Base-by-base conservation (phyloP, 106 monocot species). In the Xerophyta viscosa region DNA sequence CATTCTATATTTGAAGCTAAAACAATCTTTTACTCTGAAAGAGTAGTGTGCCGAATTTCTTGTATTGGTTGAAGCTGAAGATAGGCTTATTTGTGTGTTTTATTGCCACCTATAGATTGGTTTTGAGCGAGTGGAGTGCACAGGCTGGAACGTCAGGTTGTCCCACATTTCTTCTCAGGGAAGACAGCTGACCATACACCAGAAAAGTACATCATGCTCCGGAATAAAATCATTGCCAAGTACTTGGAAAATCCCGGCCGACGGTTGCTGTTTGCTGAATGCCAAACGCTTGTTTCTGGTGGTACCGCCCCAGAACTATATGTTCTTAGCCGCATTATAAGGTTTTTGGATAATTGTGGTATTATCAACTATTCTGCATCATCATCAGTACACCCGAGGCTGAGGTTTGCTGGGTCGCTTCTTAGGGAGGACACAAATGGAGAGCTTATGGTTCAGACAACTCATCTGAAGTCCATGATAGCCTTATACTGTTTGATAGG, bases 271-370 rank as follows among this genome's bases (percentile, higher is more conserved):
- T 71, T 83, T 61, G 79, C 56, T 9, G 98, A 99, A 46, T 86
- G 86, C 55, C 86, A 86, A 33, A 56, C 63, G 41, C 66, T 99
- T 27, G 82, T 86, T 43, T 27, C 72, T 8, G 63, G 30, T 61
- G 71, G 28, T 24, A 86, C 68, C 18, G 60, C 24, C 61, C 71
- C 30, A 20, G 98, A 90, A 45, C 58, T 80, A 7, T 80, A 77
- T 64, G 98, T 90, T 57, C 74, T 99, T 15, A 83, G 82, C 54
- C 64, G 98, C 14, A 82, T 99, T 20, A 82, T 99, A 31, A 56
- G 90, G 52, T 99, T 99, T 62, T 60, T 99, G 22, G 98, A 99
- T 39, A 67, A 82, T 26, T 99, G 98, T 90, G 98, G 98, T 36
- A 90, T 99, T 45, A 90, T 99, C 54, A 99, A 99, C 57, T 99